These are phyloP conservation scores for Termitomyces sp. DNA, from an alignment of 768 basidiomycete genomes.

Conservation along the genomic window DNA sequence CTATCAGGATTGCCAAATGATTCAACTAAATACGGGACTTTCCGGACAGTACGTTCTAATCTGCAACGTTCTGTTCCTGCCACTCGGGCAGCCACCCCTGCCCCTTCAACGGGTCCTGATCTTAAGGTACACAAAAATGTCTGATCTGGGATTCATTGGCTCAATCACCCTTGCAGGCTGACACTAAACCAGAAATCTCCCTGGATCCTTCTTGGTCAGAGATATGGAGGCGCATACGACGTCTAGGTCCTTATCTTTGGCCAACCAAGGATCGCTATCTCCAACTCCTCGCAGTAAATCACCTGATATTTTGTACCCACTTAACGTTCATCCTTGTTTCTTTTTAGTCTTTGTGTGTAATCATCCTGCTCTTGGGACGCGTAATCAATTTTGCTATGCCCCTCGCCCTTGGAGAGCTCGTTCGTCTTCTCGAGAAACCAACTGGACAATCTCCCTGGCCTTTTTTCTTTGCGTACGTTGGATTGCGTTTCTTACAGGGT, in stretches of 20 bases:
- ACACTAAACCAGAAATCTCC: conserved; percentile 45
- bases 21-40: conserved; percentile 72
- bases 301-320: neutral
- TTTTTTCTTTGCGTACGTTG: conserved; percentile 63
- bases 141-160: neutral
- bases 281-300: conserved; percentile 63
- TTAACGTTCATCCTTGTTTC: neutral
- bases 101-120: conserved; percentile 34
- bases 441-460: conserved; percentile 55
- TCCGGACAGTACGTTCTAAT: conserved; percentile 46
- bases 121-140: conserved; percentile 26
- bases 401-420: conserved; percentile 60
- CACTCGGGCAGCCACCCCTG: conserved; percentile 48
- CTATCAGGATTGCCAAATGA: conserved; percentile 34
- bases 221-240: conserved; percentile 56
- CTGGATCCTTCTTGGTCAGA: conserved; percentile 71
- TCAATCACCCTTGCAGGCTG: conserved; percentile 22
- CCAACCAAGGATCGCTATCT: conserved; percentile 61
- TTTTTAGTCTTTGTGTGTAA: conserved; percentile 57
- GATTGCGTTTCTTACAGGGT: conserved; percentile 69
- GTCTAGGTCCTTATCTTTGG: conserved; percentile 81
- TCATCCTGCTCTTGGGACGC: conserved; percentile 69
- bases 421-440: conserved; percentile 48
- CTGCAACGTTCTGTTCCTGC: conserved; percentile 48
- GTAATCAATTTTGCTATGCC: conserved; percentile 74